Evolutionary conservation across 169 alveolate species (phyloP).

Genomic region (Pseudocohnilembus persalinus): DNA sequence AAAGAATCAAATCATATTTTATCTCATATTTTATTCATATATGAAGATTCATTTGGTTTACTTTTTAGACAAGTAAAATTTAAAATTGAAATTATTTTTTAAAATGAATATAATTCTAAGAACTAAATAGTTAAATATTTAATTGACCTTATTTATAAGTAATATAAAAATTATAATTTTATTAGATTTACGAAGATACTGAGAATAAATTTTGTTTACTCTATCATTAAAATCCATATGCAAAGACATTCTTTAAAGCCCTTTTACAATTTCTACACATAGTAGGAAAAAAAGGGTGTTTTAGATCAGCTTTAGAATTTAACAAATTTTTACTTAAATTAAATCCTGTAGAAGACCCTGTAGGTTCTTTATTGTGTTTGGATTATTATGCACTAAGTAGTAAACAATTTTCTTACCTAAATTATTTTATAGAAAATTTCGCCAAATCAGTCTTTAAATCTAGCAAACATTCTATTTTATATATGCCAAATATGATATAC

Average conservation of each 20-base stretch:
- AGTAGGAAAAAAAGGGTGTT: constrained; percentile 77
- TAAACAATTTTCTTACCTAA: constrained; percentile 47
- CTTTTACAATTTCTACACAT: constrained; percentile 61
- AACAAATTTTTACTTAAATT: constrained; percentile 55
- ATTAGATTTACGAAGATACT: constrained; percentile 33
- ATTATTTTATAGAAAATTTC: constrained; percentile 48
- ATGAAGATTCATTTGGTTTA: constrained; percentile 45
- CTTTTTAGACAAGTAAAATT: constrained; percentile 21
- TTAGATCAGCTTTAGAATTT: constrained; percentile 70
- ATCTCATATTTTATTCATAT: constrained; percentile 38
- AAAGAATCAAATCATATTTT: constrained; percentile 40
- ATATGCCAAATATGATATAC: constrained; percentile 67
- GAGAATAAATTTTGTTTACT: constrained; percentile 12
- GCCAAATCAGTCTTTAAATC: constrained; percentile 47
- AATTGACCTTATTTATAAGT: not conserved
- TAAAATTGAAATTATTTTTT: no score
- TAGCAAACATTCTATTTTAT: constrained; percentile 27
- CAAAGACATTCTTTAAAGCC: constrained; percentile 57
- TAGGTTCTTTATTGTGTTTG: constrained; percentile 61
- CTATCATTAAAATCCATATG: constrained; percentile 26
- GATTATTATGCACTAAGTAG: constrained; percentile 71
- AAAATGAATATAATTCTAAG: not conserved
- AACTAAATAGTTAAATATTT: no score
- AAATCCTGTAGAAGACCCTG: constrained; percentile 62
- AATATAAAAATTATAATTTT: not conserved